These are phyloP conservation scores for Blastobotrys terrestris DNA, from an alignment of 805 yeast species.

Conservation along the genomic window DNA sequence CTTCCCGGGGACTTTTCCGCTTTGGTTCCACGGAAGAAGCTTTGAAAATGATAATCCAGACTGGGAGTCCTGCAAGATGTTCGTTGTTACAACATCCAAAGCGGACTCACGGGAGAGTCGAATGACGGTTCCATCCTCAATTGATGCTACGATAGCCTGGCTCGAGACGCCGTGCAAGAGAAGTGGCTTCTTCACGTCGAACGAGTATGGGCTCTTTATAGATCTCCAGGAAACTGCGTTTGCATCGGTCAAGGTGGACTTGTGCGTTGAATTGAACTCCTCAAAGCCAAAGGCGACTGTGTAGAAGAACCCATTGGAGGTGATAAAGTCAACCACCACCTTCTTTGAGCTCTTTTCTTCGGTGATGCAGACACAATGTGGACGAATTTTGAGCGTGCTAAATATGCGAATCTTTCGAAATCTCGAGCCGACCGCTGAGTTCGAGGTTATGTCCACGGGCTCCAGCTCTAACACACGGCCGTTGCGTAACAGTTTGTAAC, in stretches of 20 bases:
- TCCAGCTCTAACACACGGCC: conserved; percentile 16
- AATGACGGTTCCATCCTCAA: conserved; percentile 74
- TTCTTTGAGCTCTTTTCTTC: conserved; percentile 28
- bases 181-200: conserved; percentile 52
- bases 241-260: conserved; percentile 11
- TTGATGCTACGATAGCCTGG: conserved; percentile 46
- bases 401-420: conserved; percentile 36
- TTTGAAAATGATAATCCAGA: conserved; percentile 18
- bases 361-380: conserved; percentile 35
- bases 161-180: conserved; percentile 43
- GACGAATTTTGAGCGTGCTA: conserved; percentile 35
- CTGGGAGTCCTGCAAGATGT: conserved; percentile 21
- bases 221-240: conserved; percentile 49
- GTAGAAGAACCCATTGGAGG: conserved; percentile 45
- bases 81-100: conserved; percentile 36
- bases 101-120: conserved; percentile 22
- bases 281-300: conserved; percentile 41
- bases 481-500: conserved; percentile 13
- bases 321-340: conserved; percentile 49
- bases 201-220: conserved; percentile 61
- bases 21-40: conserved; percentile 28
- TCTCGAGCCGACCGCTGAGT: conserved; percentile 20
- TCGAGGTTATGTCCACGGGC: conserved; percentile 12
- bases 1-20: conserved; percentile 37
- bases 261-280: conserved; percentile 34